These are phyloP conservation scores for Phalaenopsis hybrid DNA, from an alignment of 116 monocot genomes.

Conservation along the genomic window DNA sequence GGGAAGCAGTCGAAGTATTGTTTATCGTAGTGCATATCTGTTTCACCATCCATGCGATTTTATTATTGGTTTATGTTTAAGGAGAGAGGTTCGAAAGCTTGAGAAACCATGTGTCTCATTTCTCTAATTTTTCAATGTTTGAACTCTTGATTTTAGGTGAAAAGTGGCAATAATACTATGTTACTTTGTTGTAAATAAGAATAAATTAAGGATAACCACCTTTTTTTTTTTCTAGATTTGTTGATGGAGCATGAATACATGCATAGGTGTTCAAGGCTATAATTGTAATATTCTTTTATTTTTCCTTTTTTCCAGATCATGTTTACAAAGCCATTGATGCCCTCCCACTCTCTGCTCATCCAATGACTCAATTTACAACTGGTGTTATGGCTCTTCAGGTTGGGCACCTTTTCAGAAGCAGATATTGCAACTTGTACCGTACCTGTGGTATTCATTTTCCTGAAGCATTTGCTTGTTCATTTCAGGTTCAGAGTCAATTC, in stretches of 20 bases:
- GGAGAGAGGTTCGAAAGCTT: too few relatives aligned
- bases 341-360: constrained; percentile 75
- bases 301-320: constrained; percentile 51
- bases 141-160: background rate
- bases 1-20: too few relatives aligned
- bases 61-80: too few relatives aligned
- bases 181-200: background rate
- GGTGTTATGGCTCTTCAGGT: constrained; percentile 99
- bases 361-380: constrained; percentile 93
- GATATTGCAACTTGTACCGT: background rate
- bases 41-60: too few relatives aligned
- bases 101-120: too few relatives aligned
- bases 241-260: background rate
- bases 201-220: background rate
- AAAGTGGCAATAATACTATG: background rate
- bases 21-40: too few relatives aligned
- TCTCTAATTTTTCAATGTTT: background rate
- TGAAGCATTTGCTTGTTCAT: constrained; percentile 5
- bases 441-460: background rate
- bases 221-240: background rate
- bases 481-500: constrained; percentile 96
- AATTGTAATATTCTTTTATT: background rate
- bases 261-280: background rate
- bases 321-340: constrained; percentile 89
- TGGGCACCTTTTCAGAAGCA: background rate